A percentile compares a stretch with the other conserved stretches of the same genome.
Evolutionary conservation across 140 eudicot species (phyloP).

Genomic region (Erigeron philadelphicus): DNA sequence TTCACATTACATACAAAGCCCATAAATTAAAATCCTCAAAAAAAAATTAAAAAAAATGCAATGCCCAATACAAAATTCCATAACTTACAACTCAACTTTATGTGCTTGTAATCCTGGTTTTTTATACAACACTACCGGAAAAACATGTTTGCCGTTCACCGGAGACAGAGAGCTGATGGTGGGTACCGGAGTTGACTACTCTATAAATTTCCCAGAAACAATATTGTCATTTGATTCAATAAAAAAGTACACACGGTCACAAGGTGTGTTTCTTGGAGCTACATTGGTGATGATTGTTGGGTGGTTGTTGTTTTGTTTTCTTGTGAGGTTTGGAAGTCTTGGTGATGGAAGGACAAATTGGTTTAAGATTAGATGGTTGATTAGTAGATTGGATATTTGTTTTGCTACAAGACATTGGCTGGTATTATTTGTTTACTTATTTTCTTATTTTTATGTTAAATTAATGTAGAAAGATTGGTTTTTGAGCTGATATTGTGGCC

Average conservation of each 20-base stretch:
- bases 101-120: constrained; percentile 85
- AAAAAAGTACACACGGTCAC: constrained; percentile 65
- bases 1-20: not conserved
- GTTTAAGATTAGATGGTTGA: constrained; percentile 85
- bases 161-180: constrained; percentile 20
- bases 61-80: constrained; percentile 45
- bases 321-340: constrained; percentile 42
- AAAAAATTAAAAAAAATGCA: constrained; percentile 22
- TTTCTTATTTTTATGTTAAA: not conserved
- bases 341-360: constrained; percentile 60
- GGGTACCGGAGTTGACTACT: constrained; percentile 63
- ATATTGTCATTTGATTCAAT: constrained; percentile 66
- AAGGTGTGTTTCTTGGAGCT: constrained; percentile 72
- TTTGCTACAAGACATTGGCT: constrained; percentile 90
- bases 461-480: not conserved
- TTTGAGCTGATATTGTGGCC: constrained; percentile 10
- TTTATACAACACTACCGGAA: constrained; percentile 43
- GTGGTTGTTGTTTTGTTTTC: constrained; percentile 62
- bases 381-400: constrained; percentile 74
- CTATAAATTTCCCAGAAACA: constrained; percentile 44
- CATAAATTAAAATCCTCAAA: not conserved
- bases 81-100: constrained; percentile 49
- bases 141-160: constrained; percentile 38
- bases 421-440: constrained; percentile 25
- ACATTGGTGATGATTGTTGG: constrained; percentile 48